Evolutionary conservation across 2,329 filamentous ascomycete species (phyloP), one percentile per base, ranked within the genome.

Genomic region (Hymenotorrendiella dingleyae): DNA sequence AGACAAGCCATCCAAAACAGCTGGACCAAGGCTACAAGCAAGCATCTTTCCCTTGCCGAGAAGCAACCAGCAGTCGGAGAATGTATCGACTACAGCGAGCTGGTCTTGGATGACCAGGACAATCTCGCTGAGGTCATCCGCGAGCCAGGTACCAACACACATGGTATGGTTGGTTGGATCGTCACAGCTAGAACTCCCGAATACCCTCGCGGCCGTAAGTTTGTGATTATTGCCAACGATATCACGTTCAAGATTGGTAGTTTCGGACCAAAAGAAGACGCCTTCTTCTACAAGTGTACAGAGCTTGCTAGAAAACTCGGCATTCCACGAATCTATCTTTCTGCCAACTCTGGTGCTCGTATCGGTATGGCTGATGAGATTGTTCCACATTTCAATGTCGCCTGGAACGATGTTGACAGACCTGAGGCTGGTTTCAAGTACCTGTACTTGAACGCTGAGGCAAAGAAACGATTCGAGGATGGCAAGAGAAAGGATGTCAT

Each of bases 211-310:
- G 93, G 93, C 46, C 81, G 93, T 55, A 86, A 86, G 62, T 96
- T 97, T 69, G 82, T 98, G 63, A 87, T 98, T 53, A 84, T 98
- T 50, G 90, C 93, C 75, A 98, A 98, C 76, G 93, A 98, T 62
- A 98, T 98, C 65, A 98, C 93, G 14, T 97, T 88, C 78, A 94
- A 94, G 76, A 98, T 97, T 64, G 93, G 93, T 61, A 95, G 88
- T 2, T 98, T 98, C 64, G 93, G 93, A 40, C 93, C 93, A 29
- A 83, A 84, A 68, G 93, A 98, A 71, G 93, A 98, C 67, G 84
- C 86, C 58, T 98, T 95, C 80, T 98, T 98, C 81, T 78, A 94
- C 76, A 96, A 97, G 76, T 98, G 93, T 72, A 97, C 93, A 8
- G 90, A 98, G 68, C 76, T 96, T 54, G 93, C 93, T 49, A 83